Conservation (phyloP, 768 basidiomycete genomes). For the Hygrophorus pudorinus region DNA sequence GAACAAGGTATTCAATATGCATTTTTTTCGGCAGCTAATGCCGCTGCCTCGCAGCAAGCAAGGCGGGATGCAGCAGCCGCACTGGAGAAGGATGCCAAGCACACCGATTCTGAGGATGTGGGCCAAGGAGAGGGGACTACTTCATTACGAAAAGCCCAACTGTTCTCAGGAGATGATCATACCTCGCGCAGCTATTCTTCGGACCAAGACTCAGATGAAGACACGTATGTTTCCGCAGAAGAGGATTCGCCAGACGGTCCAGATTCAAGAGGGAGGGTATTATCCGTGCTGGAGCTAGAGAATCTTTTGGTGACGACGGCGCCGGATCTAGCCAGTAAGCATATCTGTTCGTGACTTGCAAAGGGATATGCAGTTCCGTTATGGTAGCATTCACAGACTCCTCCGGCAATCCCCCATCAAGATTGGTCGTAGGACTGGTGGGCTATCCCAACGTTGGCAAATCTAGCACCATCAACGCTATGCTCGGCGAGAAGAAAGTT, state of each 20-base stretch:
- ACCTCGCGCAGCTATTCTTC: conserved; percentile 11
- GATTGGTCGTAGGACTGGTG: conserved; percentile 79
- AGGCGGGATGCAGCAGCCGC: conserved; percentile 36
- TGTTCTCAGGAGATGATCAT: too few relatives aligned
- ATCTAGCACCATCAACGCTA: conserved; percentile 94
- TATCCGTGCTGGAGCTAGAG: conserved; percentile 84
- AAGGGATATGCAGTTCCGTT: conserved; percentile 3
- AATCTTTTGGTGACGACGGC: conserved; percentile 64
- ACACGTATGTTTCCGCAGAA: conserved; percentile 38
- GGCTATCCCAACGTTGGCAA: conserved; percentile 99
- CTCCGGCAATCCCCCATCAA: conserved; percentile 46
- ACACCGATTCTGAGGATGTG: too few relatives aligned
- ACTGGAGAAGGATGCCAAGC: conserved; percentile 7
- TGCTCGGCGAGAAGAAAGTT: conserved; percentile 94
- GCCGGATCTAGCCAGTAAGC: conserved; percentile 58
- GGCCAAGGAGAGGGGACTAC: too few relatives aligned
- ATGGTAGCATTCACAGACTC: conserved; percentile 55
- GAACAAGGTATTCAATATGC: conserved; percentile 65
- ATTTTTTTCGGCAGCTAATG: conserved; percentile 90
- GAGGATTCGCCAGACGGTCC: conserved; percentile 42
- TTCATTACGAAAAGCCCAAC: too few relatives aligned
- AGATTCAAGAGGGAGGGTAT: conserved; percentile 64
- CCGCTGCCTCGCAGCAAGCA: conserved; percentile 73
- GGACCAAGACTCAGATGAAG: conserved; percentile 23
- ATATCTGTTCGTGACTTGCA: neutral